Evolutionary conservation across 306 rosid genomes (phyloP), one percentile per base, ranked within the genome.

Genomic region (Cotoneaster glaucophyllus): DNA sequence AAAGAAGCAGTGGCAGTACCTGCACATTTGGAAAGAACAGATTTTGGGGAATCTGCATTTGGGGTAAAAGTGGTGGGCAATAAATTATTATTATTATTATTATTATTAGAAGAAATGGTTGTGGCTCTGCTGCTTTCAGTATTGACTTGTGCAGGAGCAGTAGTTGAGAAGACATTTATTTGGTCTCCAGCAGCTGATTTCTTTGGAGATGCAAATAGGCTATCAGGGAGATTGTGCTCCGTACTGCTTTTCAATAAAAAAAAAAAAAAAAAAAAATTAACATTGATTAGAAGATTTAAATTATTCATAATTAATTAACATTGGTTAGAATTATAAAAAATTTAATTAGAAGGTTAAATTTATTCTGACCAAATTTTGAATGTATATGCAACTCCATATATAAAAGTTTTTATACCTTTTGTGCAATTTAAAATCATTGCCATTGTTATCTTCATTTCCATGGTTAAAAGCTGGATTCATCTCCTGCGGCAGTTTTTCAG

Each of bases 191-290:
- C 86, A 26, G 90, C 82, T 63, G 88, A 88, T 81, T 89, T 93
- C 78, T 86, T 89, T 76, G 98, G 98, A 29, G 96, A 94, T 73
- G 97, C 94, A 70, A 89, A 90, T 71, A 92, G 88, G 79, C 84
- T 91, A 29, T 90, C 97, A 43, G 97, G 97, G 79, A 94, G 97
- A 72, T 76, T 87, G 79, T 88, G 86, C 85, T 88, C 98, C 77
- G 85, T 69, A 75, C 89, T 91, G 84, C 76, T 79, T 53, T 53
- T 75, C 19, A 41, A 74, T 6, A 34, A 56, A 78, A 72, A 53
- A 18, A 53, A 56, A 78, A 72, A 53, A 18, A 53, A 1, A 1
- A 21, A 56, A 4, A 22, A 22, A n/a, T 3, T 8, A 48, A 17
- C 54, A 48, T 48, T 48, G 54, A 48, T 48, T 48, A 5, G 54